phyloP scores from a whole-genome alignment of 352 stramenopile species.

The Phytophthora palmivora region DNA sequence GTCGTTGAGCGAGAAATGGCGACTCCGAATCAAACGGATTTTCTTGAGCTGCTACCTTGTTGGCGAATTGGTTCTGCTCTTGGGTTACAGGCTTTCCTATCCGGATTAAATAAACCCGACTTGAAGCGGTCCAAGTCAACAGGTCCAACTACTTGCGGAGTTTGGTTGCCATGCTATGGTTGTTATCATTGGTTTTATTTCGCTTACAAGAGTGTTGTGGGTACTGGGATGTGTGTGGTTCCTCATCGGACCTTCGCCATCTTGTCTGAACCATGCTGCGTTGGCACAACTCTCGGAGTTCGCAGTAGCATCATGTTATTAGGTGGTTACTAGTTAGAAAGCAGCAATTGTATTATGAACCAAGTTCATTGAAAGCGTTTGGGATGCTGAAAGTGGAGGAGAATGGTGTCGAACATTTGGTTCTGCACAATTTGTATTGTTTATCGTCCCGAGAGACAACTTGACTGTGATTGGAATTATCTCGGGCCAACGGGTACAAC shows the following conservation, averaged over 20 bases:
- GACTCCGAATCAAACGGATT: conserved; percentile 14
- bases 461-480: background rate
- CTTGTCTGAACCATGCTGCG: conserved; percentile 21
- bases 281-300: conserved; percentile 19
- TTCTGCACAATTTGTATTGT: background rate
- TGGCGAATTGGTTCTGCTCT: conserved; percentile 13
- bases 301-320: conserved; percentile 23
- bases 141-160: conserved; percentile 30
- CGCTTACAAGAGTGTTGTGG: conserved; percentile 1
- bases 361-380: conserved; percentile 15
- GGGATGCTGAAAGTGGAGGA: conserved; percentile 4
- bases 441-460: background rate
- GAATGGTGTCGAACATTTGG: background rate
- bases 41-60: conserved; percentile 21
- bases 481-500: background rate
- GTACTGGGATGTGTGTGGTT: conserved; percentile 12
- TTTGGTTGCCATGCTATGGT: conserved; percentile 26
- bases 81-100: conserved; percentile 17
- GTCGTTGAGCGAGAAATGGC: conserved; percentile 10
- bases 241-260: conserved; percentile 19
- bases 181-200: conserved; percentile 23
- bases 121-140: conserved; percentile 21
- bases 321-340: conserved; percentile 8
- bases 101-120: conserved; percentile 21
- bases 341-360: conserved; percentile 22